Percentiles rank a stretch among this genome's conserved stretches.
Conservation (phyloP, 2,329 filamentous ascomycete species). For the Trichophyton verrucosum region DNA sequence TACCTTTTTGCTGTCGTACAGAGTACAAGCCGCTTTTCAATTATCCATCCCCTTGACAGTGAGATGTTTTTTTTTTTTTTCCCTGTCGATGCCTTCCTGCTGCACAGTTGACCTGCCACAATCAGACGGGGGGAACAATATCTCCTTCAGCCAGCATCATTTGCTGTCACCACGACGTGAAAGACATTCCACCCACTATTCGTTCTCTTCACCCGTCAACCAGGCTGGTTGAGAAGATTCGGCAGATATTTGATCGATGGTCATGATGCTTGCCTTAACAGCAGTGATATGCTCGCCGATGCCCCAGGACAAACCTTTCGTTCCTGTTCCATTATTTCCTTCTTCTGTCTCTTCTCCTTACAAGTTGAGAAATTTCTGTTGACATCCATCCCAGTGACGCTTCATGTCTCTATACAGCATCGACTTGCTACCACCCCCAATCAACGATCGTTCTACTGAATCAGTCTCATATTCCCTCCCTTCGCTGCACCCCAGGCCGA, state of each 20-base stretch:
- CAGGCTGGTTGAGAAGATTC: not conserved
- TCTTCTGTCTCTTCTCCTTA: not conserved
- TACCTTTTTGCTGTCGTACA: not conserved
- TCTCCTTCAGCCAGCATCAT: not conserved
- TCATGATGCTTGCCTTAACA: not conserved
- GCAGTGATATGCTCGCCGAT: not conserved
- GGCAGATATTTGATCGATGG: not conserved
- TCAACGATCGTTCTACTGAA: not conserved
- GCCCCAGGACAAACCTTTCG: not conserved
- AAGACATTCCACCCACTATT: not conserved
- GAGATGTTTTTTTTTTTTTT: not conserved
- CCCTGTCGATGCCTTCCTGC: not conserved
- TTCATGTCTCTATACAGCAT: not conserved
- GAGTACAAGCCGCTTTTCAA: not conserved
- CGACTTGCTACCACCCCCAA: not conserved
- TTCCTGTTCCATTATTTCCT: not conserved
- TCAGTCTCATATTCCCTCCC: not conserved
- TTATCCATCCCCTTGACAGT: not conserved
- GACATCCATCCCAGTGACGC: too few relatives aligned
- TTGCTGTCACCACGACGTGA: not conserved
- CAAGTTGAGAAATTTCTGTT: not conserved
- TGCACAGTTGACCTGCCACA: not conserved
- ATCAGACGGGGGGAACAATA: not conserved
- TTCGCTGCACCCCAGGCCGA: not conserved
- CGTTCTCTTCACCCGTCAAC: not conserved